These are phyloP conservation scores for Penicillium canariense DNA, from an alignment of 495 filamentous ascomycete species.

Conservation along the genomic window DNA sequence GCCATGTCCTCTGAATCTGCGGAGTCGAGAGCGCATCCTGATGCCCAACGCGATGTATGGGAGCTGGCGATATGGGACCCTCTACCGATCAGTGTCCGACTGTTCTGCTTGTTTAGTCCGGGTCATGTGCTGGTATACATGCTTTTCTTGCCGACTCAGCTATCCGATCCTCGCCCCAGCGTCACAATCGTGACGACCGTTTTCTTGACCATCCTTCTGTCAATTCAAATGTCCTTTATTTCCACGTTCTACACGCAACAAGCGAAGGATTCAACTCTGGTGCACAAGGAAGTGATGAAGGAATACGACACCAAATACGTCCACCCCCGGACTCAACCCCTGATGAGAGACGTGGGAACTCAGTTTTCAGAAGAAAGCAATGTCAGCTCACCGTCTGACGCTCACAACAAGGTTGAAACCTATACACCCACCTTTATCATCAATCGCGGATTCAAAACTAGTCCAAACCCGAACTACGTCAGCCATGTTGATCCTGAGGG, in stretches of 20 bases:
- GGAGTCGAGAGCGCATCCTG: constrained; percentile 77
- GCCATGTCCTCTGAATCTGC: constrained; percentile 60
- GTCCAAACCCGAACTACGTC: constrained; percentile 85
- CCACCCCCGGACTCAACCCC: constrained; percentile 77
- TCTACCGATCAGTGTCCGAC: constrained; percentile 70
- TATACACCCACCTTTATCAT: constrained; percentile 78
- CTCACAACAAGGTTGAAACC: constrained; percentile 58
- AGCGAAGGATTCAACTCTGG: constrained; percentile 74
- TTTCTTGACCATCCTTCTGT: constrained; percentile 66
- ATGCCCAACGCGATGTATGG: constrained; percentile 88
- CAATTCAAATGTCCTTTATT: constrained; percentile 71
- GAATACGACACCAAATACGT: constrained; percentile 97
- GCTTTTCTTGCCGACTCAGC: constrained; percentile 75
- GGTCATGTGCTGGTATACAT: constrained; percentile 86
- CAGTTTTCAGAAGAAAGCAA: constrained; percentile 55
- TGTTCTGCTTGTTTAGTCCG: constrained; percentile 91
- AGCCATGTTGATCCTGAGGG: constrained; percentile 74
- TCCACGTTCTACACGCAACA: constrained; percentile 75
- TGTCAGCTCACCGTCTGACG: constrained; percentile 42
- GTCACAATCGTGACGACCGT: constrained; percentile 80
- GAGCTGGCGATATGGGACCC: constrained; percentile 94
- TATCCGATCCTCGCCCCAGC: constrained; percentile 75
- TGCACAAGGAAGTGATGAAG: constrained; percentile 87
- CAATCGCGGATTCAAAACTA: constrained; percentile 76
- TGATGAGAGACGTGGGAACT: constrained; percentile 79